Percentiles rank a stretch among this genome's conserved stretches.
Evolutionary conservation across 73 alveolate species (phyloP).

Genomic region (Blepharisma stoltei): DNA sequence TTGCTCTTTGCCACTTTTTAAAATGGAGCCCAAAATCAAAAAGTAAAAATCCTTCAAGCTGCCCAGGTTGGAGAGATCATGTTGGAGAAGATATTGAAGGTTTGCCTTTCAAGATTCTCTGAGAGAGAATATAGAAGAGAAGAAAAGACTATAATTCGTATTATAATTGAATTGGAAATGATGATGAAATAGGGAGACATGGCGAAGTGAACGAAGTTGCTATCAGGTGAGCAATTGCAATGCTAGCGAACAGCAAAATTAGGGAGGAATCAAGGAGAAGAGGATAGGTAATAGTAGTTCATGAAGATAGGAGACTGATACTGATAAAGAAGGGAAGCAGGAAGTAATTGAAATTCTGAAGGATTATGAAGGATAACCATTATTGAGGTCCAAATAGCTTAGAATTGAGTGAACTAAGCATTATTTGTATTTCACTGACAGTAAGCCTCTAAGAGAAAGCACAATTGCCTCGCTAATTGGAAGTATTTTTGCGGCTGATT

Average conservation of each 20-base stretch:
- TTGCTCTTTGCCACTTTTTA: neutral
- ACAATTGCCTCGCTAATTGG: slow-evolving; percentile 57
- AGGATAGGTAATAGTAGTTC: slow-evolving; percentile 63
- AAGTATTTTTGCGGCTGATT: slow-evolving; percentile 53
- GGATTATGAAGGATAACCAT: slow-evolving; percentile 95
- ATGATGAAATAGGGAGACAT: no score
- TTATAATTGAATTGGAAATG: no score
- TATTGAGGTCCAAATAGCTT: slow-evolving; percentile 90
- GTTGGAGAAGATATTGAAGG: slow-evolving; percentile 13
- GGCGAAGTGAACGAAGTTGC: no score
- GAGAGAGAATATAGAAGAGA: neutral
- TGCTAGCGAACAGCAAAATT: no score
- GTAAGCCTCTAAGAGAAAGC: slow-evolving; percentile 71
- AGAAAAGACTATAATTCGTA: no score
- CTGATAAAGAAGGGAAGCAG: slow-evolving; percentile 42
- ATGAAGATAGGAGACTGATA: slow-evolving; percentile 64
- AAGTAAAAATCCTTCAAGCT: no score
- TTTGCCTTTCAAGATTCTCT: slow-evolving; percentile 16
- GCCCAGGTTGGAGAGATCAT: no score
- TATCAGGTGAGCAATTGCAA: no score
- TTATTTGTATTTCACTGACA: slow-evolving; percentile 62
- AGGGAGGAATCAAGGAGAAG: neutral
- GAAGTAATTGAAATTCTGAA: slow-evolving; percentile 51
- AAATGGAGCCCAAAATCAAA: neutral
- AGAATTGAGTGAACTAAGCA: slow-evolving; percentile 41